phyloP scores from a whole-genome alignment of 805 yeast species.

The Soucietia sequanensis region DNA sequence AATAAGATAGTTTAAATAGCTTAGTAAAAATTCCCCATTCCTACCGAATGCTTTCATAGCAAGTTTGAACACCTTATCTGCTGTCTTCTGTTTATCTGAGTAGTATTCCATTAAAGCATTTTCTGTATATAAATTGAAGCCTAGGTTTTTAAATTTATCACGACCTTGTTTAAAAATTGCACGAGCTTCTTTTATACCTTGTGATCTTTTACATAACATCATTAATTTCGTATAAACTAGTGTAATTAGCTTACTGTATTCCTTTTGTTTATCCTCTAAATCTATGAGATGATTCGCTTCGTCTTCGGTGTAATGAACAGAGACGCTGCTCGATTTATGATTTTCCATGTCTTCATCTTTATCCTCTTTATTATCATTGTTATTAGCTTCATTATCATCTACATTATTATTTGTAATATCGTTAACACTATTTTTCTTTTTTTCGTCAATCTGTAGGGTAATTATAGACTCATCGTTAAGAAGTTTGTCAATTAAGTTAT shows the following conservation, averaged over 20 bases:
- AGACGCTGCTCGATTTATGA: constrained; percentile 6
- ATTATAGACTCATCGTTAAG: constrained; percentile 33
- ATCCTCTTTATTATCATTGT: constrained; percentile 5
- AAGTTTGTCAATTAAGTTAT: constrained; percentile 48
- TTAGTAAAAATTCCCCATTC: constrained; percentile 60
- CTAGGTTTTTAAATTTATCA: constrained; percentile 51
- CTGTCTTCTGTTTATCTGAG: constrained; percentile 63
- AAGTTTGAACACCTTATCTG: constrained; percentile 72
- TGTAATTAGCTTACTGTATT: constrained; percentile 47
- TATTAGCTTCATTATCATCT: constrained; percentile 6
- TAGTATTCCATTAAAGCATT: constrained; percentile 80
- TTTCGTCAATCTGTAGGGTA: constrained; percentile 17
- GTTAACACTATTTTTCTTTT: constrained; percentile 11
- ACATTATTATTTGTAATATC: constrained; percentile 9
- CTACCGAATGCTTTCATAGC: constrained; percentile 62
- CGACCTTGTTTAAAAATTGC: constrained; percentile 68
- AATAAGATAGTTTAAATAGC: constrained; percentile 72
- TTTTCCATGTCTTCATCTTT: constrained; percentile 10
- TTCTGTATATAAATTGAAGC: constrained; percentile 77
- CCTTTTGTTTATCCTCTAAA: constrained; percentile 20
- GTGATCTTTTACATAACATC: constrained; percentile 66
- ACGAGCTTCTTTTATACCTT: constrained; percentile 73
- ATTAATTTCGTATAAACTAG: constrained; percentile 66
- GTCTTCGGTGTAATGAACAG: constrained; percentile 12
- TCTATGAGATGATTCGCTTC: constrained; percentile 21